These are phyloP conservation scores for Biscutella laevigata DNA, from an alignment of 441 rosid species.

Conservation along the genomic window DNA sequence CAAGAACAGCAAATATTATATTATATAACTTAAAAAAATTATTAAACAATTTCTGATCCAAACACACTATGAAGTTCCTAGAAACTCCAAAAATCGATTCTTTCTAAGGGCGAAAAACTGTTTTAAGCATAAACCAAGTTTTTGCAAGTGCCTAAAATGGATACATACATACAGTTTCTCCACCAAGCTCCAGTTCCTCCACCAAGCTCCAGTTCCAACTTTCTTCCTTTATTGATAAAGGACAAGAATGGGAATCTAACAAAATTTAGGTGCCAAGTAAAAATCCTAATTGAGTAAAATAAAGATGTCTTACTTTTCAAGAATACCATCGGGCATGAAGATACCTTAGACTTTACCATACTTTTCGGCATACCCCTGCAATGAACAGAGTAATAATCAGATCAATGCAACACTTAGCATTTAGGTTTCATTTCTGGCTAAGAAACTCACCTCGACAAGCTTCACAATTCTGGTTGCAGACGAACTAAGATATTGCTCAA, in stretches of 20 bases:
- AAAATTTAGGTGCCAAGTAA: constrained; percentile 5
- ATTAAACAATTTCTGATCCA: too few species aligned
- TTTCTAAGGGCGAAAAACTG: constrained; percentile 22
- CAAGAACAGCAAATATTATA: too few species aligned
- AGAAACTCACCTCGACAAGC: constrained; percentile 71
- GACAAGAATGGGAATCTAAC: constrained; percentile 8
- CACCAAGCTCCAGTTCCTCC: constrained; percentile 21
- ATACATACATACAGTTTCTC: too few species aligned
- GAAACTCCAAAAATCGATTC: too few species aligned
- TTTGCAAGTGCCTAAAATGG: constrained; percentile 10
- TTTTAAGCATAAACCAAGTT: constrained; percentile 27
- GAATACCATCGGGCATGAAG: constrained; percentile 10
- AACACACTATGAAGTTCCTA: too few species aligned
- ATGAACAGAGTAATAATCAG: constrained; percentile 25
- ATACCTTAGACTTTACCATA: constrained; percentile 52
- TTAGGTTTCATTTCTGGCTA: neutral
- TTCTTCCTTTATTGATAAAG: constrained; percentile 16
- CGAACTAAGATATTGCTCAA: constrained; percentile 52
- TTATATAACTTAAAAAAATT: too few species aligned
- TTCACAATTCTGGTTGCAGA: constrained; percentile 55
- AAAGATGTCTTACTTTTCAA: constrained; percentile 20
- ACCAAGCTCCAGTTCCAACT: constrained; percentile 15
- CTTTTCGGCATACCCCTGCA: constrained; percentile 75
- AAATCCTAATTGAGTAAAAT: constrained; percentile 1
- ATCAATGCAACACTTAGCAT: neutral